phyloP scores from a whole-genome alignment of 2,329 filamentous ascomycete genomes.

The Chaetomiaceae sp. region DNA sequence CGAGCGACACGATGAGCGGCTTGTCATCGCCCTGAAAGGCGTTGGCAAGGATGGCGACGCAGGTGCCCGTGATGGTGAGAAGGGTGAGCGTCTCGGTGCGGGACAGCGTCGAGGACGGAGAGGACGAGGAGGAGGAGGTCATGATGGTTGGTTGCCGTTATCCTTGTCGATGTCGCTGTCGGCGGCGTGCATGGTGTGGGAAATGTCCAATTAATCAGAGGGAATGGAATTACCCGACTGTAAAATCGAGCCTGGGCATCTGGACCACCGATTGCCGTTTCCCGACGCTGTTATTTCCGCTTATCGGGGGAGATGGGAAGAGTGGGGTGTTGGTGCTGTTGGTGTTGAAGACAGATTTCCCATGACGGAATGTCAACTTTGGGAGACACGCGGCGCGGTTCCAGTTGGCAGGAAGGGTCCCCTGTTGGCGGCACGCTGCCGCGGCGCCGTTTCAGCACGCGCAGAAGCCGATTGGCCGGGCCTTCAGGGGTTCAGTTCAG shows the following conservation, averaged over 20 bases:
- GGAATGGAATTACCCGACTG: no score
- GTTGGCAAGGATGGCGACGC: slow-evolving; percentile 69
- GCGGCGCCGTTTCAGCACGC: background rate
- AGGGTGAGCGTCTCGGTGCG: slow-evolving; percentile 50
- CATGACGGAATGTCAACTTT: slow-evolving; percentile 13
- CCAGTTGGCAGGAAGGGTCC: slow-evolving; percentile 2
- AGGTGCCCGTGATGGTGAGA: slow-evolving; percentile 61
- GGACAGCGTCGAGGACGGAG: slow-evolving; percentile 39
- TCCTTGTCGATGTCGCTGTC: background rate
- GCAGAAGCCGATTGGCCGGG: no score
- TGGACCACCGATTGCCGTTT: background rate
- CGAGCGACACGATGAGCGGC: slow-evolving; percentile 81
- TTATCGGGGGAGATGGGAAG: no score
- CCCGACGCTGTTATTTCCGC: no score
- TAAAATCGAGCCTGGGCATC: background rate
- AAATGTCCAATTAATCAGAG: no score
- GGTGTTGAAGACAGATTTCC: slow-evolving; percentile 8
- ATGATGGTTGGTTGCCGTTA: background rate
- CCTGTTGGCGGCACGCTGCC: background rate
- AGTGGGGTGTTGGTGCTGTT: no score
- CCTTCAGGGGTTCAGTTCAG: background rate
- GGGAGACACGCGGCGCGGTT: background rate
- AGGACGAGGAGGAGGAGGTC: background rate
- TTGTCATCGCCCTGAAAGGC: slow-evolving; percentile 82
- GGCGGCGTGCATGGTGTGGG: no score